phyloP scores from a whole-genome alignment of 2,329 filamentous ascomycete species.

The Penicillium sp. region DNA sequence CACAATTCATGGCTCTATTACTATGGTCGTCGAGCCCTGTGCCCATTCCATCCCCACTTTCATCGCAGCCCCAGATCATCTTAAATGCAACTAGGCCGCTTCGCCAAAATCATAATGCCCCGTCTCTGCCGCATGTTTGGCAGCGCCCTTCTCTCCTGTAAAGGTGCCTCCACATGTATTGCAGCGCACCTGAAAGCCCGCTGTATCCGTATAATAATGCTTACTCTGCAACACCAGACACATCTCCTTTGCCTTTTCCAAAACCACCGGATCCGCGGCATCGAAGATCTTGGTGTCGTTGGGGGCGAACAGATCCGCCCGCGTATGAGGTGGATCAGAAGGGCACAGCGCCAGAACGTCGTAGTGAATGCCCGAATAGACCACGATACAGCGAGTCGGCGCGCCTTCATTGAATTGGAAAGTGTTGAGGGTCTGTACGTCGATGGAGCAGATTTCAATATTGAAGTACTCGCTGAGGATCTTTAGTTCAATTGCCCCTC shows the following conservation, averaged over 20 bases:
- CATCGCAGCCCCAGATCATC: too few relatives aligned
- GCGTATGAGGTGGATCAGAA: conserved; percentile 51
- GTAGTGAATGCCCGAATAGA: conserved; percentile 92
- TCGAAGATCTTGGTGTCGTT: conserved; percentile 74
- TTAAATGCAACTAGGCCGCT: conserved; percentile 22
- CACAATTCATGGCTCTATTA: too few relatives aligned
- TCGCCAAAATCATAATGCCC: conserved; percentile 48
- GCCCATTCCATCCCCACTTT: too few relatives aligned
- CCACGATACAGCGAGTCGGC: conserved; percentile 64
- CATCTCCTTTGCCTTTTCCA: conserved; percentile 58
- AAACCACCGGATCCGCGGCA: conserved; percentile 47
- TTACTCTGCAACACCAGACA: conserved; percentile 61
- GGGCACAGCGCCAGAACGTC: conserved; percentile 76
- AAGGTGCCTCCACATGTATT: conserved; percentile 50
- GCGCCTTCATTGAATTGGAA: conserved; percentile 75
- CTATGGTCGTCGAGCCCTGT: too few relatives aligned
- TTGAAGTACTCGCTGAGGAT: conserved; percentile 80
- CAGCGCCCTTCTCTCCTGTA: conserved; percentile 43
- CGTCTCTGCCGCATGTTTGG: conserved; percentile 42
- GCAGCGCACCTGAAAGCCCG: conserved; percentile 71
- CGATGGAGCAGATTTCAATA: conserved; percentile 77
- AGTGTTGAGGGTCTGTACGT: conserved; percentile 63
- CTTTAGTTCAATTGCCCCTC: conserved; percentile 81
- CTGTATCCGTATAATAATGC: conserved; percentile 86
- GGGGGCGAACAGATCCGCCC: conserved; percentile 59